These are phyloP conservation scores for Trichosanthes truncata DNA, from an alignment of 306 rosid species.

Conservation along the genomic window DNA sequence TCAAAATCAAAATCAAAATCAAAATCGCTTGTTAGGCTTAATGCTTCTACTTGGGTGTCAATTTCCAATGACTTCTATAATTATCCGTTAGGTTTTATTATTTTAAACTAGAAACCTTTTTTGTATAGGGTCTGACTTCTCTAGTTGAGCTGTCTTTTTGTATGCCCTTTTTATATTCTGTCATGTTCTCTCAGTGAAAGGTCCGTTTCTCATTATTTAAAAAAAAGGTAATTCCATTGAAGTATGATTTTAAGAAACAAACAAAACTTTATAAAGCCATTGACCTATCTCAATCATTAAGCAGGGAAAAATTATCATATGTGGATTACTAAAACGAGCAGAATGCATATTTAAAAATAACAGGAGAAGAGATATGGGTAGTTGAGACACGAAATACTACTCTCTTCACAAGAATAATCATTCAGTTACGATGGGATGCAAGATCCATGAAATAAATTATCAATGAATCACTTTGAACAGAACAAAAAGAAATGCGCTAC, in stretches of 20 bases:
- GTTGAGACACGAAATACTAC: not conserved
- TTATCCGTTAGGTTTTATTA: not conserved
- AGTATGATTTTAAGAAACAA: not conserved
- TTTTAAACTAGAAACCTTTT: not conserved
- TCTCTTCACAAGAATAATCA: not conserved
- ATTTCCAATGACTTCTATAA: not conserved
- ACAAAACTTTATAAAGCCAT: not conserved
- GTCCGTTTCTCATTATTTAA: too few relatives aligned
- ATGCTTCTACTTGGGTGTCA: not conserved
- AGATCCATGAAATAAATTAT: not conserved
- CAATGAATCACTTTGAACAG: not conserved
- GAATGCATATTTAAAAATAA: not conserved
- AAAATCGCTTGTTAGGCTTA: not conserved
- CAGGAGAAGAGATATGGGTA: not conserved
- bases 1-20: slow-evolving; percentile 7
- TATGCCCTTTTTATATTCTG: not conserved
- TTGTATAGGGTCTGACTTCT: not conserved
- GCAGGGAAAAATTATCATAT: not conserved
- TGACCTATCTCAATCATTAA: not conserved
- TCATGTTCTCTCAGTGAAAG: not conserved
- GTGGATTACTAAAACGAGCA: not conserved
- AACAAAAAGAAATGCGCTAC: not conserved
- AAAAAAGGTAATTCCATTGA: not conserved
- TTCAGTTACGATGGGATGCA: not conserved
- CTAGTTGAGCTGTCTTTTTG: not conserved